These are phyloP conservation scores for Metschnikowia peoriensis DNA, from an alignment of 805 yeast species.

Conservation along the genomic window DNA sequence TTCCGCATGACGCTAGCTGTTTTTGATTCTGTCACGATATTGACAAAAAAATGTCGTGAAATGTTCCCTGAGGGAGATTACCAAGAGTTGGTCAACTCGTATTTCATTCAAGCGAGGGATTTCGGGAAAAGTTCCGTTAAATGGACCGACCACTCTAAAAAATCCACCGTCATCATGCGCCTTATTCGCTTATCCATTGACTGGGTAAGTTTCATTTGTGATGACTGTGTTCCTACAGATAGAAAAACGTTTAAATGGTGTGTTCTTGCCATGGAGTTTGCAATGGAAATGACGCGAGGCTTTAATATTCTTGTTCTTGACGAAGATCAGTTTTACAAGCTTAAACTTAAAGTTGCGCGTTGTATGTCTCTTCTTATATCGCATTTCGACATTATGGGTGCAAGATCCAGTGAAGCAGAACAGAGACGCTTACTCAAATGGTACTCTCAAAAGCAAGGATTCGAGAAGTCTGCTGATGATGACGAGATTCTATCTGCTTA, in stretches of 20 bases:
- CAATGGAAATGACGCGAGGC: conserved; percentile 91
- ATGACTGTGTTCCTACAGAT: conserved; percentile 92
- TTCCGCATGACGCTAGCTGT: conserved; percentile 66
- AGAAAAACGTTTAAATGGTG: conserved; percentile 93
- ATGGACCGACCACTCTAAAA: conserved; percentile 60
- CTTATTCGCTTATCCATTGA: conserved; percentile 76
- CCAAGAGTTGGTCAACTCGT: conserved; percentile 73
- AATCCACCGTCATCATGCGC: conserved; percentile 66
- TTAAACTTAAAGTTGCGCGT: conserved; percentile 84
- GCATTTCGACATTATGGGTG: conserved; percentile 98
- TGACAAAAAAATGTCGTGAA: conserved; percentile 53
- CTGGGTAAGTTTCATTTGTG: conserved; percentile 91
- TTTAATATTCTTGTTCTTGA: conserved; percentile 79
- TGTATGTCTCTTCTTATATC: conserved; percentile 92
- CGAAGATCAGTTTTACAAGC: conserved; percentile 67
- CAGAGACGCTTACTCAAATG: conserved; percentile 54
- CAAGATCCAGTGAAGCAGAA: conserved; percentile 75
- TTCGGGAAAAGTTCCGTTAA: conserved; percentile 70
- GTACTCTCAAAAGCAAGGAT: conserved; percentile 52
- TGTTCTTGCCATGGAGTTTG: conserved; percentile 91
- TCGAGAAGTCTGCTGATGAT: conserved; percentile 43
- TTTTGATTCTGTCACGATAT: conserved; percentile 55
- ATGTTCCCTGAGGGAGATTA: conserved; percentile 51
- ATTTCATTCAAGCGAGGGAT: conserved; percentile 77
- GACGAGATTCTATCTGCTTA: conserved; percentile 46